phyloP scores from a whole-genome alignment of 2,329 filamentous ascomycete genomes.

The Didymella exigua region DNA sequence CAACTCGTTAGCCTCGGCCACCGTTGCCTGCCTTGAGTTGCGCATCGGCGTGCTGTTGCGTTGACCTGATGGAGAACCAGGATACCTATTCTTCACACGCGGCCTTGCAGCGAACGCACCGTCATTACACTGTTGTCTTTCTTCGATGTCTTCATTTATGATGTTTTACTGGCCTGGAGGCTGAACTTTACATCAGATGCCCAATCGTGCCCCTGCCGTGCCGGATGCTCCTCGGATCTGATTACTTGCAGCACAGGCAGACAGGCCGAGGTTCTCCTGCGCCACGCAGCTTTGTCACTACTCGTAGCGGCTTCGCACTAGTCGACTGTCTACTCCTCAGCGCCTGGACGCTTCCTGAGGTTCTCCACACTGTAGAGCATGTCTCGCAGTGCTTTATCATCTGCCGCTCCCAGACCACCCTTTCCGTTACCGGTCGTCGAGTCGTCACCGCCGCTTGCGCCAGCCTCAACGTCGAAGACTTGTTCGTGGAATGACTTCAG shows the following conservation, averaged over 20 bases:
- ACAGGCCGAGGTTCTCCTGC: slow-evolving; percentile 25
- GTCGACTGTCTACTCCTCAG: slow-evolving; percentile 38
- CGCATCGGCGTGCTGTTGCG: neutral
- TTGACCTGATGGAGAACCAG: too few species aligned
- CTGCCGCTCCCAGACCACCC: slow-evolving; percentile 24
- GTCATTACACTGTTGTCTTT: neutral
- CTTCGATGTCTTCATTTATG: neutral
- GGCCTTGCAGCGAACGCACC: neutral
- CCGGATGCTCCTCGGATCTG: slow-evolving; percentile 14
- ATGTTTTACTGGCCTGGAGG: neutral
- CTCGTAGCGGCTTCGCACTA: slow-evolving; percentile 6
- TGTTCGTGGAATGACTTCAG: slow-evolving; percentile 27
- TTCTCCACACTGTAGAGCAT: slow-evolving; percentile 56
- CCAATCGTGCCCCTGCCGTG: neutral
- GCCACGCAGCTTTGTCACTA: slow-evolving; percentile 18
- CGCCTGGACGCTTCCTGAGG: slow-evolving; percentile 55
- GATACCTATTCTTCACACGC: neutral
- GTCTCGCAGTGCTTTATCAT: slow-evolving; percentile 50
- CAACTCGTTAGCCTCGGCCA: slow-evolving; percentile 23
- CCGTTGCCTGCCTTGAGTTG: neutral
- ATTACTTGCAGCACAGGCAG: slow-evolving; percentile 18
- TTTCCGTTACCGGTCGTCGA: slow-evolving; percentile 23
- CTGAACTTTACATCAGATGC: neutral
- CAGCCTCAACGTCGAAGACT: slow-evolving; percentile 12
- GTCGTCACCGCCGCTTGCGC: slow-evolving; percentile 11